These are phyloP conservation scores for Ustilago crameri DNA, from an alignment of 1,284 basidiomycete genomes.

Conservation along the genomic window DNA sequence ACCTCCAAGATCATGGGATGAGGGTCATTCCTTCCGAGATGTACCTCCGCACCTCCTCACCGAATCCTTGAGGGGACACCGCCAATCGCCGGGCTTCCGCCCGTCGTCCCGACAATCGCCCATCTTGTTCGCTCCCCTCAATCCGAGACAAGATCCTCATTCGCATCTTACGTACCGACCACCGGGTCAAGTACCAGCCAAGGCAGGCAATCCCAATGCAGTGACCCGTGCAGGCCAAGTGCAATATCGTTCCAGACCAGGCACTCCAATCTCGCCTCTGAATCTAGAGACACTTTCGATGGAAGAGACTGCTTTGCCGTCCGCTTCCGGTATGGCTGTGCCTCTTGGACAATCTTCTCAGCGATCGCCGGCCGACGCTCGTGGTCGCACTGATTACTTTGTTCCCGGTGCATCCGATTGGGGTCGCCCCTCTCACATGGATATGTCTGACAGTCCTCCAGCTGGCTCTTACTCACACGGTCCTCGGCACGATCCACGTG, in stretches of 20 bases:
- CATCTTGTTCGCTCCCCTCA: conserved; percentile 47
- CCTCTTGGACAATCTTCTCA: conserved; percentile 15
- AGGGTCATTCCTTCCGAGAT: conserved; percentile 16
- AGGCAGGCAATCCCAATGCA: conserved; percentile 9
- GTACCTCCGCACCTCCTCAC: conserved; percentile 4
- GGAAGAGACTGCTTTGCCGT: conserved; percentile 35
- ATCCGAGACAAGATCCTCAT: conserved; percentile 29
- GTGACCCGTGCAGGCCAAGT: conserved; percentile 13
- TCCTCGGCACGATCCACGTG: conserved; percentile 17
- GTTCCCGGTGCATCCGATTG: conserved; percentile 22
- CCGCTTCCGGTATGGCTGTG: conserved; percentile 37
- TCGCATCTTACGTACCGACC: conserved; percentile 2
- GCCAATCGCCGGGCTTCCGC: conserved; percentile 19
- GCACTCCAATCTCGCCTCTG: conserved; percentile 50
- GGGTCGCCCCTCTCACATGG: conserved; percentile 13
- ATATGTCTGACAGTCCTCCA: conserved; percentile 22
- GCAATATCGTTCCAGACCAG: conserved; percentile 33
- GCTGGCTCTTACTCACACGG: conserved; percentile 1
- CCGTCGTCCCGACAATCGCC: conserved; percentile 35
- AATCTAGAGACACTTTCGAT: conserved; percentile 50
- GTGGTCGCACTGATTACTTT: conserved; percentile 42
- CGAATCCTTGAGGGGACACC: conserved; percentile 5
- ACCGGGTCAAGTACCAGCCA: conserved; percentile 7
- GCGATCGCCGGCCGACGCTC: conserved; percentile 26
- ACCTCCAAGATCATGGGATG: conserved; percentile 40